Percentiles rank a stretch among this genome's conserved stretches.
Conservation (phyloP, 106 monocot species). For the Dendrobium nobile region DNA sequence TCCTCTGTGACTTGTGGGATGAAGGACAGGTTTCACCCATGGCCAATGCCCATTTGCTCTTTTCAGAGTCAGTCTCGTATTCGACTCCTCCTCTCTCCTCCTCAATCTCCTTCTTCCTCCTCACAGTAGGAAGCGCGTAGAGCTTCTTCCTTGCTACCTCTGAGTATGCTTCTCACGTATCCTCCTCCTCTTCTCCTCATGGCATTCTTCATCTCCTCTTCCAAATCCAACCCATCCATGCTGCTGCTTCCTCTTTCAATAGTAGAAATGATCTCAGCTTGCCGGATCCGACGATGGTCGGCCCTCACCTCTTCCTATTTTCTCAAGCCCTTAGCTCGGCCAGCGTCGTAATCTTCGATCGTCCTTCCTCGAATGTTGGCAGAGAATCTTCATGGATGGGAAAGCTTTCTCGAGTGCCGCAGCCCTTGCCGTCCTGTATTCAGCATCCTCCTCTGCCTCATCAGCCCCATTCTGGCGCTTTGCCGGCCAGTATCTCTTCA, state of each 20-base stretch:
- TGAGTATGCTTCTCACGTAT: constrained; percentile 46
- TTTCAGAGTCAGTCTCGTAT: constrained; percentile 93
- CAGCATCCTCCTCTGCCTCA: constrained; percentile 48
- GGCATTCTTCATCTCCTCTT: constrained; percentile 71
- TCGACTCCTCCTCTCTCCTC: constrained; percentile 75
- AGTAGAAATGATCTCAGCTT: constrained; percentile 84
- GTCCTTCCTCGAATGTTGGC: constrained; percentile 23
- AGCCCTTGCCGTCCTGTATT: constrained; percentile 22
- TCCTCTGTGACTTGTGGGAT: constrained; percentile 77
- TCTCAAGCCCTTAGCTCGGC: constrained; percentile 57
- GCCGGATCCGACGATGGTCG: constrained; percentile 73
- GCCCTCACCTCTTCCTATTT: constrained; percentile 74
- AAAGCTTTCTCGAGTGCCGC: constrained; percentile 65
- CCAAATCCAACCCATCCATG: constrained; percentile 35
- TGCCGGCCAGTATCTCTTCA: constrained; percentile 98
- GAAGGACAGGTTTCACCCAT: constrained; percentile 90
- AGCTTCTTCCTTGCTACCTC: constrained; percentile 56
- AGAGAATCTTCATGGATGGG: constrained; percentile 32
- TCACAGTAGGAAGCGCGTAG: constrained; percentile 21
- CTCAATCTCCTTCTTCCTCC: constrained; percentile 55
- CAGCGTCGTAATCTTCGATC: constrained; percentile 71
- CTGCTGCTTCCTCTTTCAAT: constrained; percentile 51
- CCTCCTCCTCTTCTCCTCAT: constrained; percentile 50
- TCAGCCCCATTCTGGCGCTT: constrained; percentile 97
- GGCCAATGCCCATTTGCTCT: constrained; percentile 69